phyloP scores from a whole-genome alignment of 1,284 basidiomycete genomes.

The Apiotrichum montevideense region DNA sequence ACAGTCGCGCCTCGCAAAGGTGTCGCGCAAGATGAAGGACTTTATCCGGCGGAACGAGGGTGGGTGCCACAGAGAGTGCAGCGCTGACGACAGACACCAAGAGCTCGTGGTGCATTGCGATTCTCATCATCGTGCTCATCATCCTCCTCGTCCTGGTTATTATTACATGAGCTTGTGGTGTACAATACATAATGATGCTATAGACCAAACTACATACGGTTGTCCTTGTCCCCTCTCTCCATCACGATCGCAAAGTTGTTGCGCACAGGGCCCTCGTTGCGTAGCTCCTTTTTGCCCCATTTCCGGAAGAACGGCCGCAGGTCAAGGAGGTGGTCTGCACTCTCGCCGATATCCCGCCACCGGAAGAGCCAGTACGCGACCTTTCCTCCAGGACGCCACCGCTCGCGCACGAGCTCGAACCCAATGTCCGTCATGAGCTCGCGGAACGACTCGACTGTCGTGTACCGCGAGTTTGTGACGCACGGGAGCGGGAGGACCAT shows the following conservation, averaged over 20 bases:
- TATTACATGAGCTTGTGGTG: conserved; percentile 42
- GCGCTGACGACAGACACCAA: conserved; percentile 55
- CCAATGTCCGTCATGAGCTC: conserved; percentile 60
- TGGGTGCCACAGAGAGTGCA: conserved; percentile 30
- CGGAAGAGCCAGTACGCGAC: conserved; percentile 45
- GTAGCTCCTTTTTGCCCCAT: conserved; percentile 54
- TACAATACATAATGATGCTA: conserved; percentile 2
- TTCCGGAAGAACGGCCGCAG: not conserved
- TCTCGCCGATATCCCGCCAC: conserved; percentile 14
- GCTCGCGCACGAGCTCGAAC: conserved; percentile 56
- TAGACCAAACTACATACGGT: not conserved
- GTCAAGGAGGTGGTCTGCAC: not conserved
- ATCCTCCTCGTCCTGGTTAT: conserved; percentile 54
- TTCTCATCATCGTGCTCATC: conserved; percentile 53
- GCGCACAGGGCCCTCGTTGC: conserved; percentile 58
- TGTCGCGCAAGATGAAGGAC: conserved; percentile 66
- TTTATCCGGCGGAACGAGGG: conserved; percentile 80
- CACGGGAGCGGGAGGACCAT: conserved; percentile 75
- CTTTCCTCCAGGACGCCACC: conserved; percentile 53
- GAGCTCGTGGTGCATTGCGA: conserved; percentile 62
- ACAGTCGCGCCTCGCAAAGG: conserved; percentile 61
- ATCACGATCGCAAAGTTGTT: conserved; percentile 69
- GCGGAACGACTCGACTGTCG: conserved; percentile 57
- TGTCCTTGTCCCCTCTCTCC: not conserved
- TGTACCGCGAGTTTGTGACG: conserved; percentile 72